Base-by-base conservation (phyloP, 1,284 basidiomycete species). In the Trichosporon coremiiforme region DNA sequence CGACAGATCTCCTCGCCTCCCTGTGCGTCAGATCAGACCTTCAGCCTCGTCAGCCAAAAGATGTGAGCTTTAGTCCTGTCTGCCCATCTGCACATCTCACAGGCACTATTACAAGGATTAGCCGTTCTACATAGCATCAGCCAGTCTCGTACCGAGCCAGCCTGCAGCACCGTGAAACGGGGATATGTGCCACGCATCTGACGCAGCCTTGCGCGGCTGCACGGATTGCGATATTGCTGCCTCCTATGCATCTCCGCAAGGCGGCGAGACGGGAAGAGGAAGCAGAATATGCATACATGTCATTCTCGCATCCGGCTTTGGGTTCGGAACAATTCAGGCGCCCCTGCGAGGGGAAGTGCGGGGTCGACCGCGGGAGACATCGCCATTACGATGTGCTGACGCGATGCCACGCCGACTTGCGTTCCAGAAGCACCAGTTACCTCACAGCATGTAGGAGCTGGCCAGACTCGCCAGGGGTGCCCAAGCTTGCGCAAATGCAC, bases 311-410 rank as follows among this genome's bases (percentile, higher is more conserved):
- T 53, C 50, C 50, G 50, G 50, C 22, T 10, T 53, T 53, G 20
- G 50, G 50, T 53, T 53, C 12, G 50, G 50, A 53, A 53, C 50
- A 53, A 53, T 53, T 53, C 20, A 53, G 50, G 50, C 50, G 20
- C 50, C 33, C 20, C 5, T 22, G 20, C 20, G 1, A 22, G 50
- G 45, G 45, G 5, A 17, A 47, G 45, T 17, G 45, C 13, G 10
- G 36, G 36, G 36, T 38, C 10, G 10, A 38, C 36, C 36, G 36
- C 36, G 36, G 36, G 36, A 38, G 36, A 38, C 36, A 13, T 10
- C 12, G 36, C 36, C 36, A 38, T 38, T 38, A 38, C 36, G 36
- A 13, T 38, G 36, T 38, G 36, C 36, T 38, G 36, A 38, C 36
- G 36, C 36, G 36, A 38, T 38, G 36, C 36, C 6, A 38, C 36